These are phyloP conservation scores for Penicillium lividum DNA, from an alignment of 495 filamentous ascomycete species.

Conservation along the genomic window DNA sequence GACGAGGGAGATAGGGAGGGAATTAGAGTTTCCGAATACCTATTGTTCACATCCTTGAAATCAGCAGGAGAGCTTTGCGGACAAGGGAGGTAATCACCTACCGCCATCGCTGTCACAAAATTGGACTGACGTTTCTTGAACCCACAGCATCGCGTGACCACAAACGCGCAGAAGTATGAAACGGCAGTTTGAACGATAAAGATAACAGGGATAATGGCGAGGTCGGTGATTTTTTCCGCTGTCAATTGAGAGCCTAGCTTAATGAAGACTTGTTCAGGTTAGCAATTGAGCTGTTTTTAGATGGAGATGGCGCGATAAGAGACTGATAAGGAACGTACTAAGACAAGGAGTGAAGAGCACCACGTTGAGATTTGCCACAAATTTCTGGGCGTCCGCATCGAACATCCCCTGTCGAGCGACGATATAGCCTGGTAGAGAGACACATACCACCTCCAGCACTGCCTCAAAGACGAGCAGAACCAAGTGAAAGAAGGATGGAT, in stretches of 20 bases:
- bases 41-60: constrained; percentile 5
- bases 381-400: constrained; percentile 91
- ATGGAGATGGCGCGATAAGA: background rate
- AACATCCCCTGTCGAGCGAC: constrained; percentile 88
- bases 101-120: constrained; percentile 95
- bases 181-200: constrained; percentile 84
- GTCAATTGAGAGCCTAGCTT: constrained; percentile 96
- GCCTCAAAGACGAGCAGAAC: constrained; percentile 92
- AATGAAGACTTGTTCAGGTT: constrained; percentile 74
- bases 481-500: constrained; percentile 72
- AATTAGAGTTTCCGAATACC: constrained; percentile 98
- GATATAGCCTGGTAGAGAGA: constrained; percentile 93
- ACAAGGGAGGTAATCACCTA: constrained; percentile 36
- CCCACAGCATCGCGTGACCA: constrained; percentile 69
- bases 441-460: constrained; percentile 93
- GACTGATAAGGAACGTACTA: constrained; percentile 52
- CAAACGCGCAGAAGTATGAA: constrained; percentile 72
- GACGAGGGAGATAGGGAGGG: constrained; percentile 93
- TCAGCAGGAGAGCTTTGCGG: constrained; percentile 10
- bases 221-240: constrained; percentile 81
- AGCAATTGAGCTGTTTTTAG: background rate
- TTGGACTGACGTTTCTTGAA: constrained; percentile 84
- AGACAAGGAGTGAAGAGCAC: constrained; percentile 94
- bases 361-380: constrained; percentile 92
- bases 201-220: constrained; percentile 91